Percentiles rank a stretch among this genome's conserved stretches.
Conservation (phyloP, 371 early-diverging fungal genomes). For the Entomophthora muscae region DNA sequence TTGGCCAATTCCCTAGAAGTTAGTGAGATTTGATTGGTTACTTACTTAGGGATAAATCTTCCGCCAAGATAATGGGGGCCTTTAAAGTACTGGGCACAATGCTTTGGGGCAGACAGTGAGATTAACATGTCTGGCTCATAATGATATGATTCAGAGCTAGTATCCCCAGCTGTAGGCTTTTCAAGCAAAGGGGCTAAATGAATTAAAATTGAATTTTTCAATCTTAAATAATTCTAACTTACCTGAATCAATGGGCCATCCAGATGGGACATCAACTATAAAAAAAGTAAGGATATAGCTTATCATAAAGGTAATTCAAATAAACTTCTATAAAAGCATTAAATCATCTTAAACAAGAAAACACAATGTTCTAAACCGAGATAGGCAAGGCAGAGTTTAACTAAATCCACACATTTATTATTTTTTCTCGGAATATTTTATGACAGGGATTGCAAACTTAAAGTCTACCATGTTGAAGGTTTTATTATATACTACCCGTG, state of each 20-base stretch:
- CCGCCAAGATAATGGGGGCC: slow-evolving; percentile 84
- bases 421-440: no score
- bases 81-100: slow-evolving; percentile 37
- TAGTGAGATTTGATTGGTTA: neutral
- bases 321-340: no score
- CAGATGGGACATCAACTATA: slow-evolving; percentile 80
- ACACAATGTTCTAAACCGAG: no score
- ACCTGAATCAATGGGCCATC: slow-evolving; percentile 83
- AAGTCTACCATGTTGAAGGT: no score
- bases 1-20: neutral
- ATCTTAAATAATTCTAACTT: slow-evolving; percentile 9
- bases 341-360: no score
- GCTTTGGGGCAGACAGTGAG: slow-evolving; percentile 82
- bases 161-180: neutral
- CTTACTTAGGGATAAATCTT: slow-evolving; percentile 56
- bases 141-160: slow-evolving; percentile 10
- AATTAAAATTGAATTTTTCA: neutral
- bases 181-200: neutral
- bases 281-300: no score
- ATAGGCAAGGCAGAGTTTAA: no score
- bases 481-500: no score
- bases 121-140: slow-evolving; percentile 62
- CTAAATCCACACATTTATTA: no score
- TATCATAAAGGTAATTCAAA: no score
- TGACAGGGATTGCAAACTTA: no score